These are phyloP conservation scores for Crithidia fasciculata DNA, from an alignment of 208 protist genomes.

Conservation along the genomic window DNA sequence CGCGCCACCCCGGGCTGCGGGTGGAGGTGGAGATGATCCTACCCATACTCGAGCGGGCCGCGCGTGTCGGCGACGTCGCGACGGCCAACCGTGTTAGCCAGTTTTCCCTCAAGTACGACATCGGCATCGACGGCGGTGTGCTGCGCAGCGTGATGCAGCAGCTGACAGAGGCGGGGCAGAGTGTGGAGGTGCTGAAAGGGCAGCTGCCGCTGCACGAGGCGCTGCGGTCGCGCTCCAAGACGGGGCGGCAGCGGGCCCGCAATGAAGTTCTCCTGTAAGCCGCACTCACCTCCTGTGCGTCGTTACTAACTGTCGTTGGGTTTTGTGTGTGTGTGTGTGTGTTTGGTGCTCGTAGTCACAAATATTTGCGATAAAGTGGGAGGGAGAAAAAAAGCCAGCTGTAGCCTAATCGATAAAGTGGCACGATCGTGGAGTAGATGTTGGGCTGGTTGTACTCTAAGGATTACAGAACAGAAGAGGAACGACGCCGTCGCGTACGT, in stretches of 20 bases:
- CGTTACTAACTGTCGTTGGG: not conserved
- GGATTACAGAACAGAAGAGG: no score
- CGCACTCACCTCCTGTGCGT: no score
- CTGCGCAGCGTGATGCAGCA: constrained; percentile 67
- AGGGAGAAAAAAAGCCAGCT: no score
- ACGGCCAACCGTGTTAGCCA: constrained; percentile 78
- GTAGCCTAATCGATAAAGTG: no score
- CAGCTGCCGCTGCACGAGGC: constrained; percentile 84
- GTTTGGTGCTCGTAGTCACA: no score
- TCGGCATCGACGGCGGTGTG: constrained; percentile 81
- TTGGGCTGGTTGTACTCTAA: no score
- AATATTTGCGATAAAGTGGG: no score
- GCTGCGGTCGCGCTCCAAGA: constrained; percentile 79
- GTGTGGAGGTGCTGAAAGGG: constrained; percentile 70
- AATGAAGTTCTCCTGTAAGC: constrained; percentile 55
- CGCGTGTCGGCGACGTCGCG: constrained; percentile 75
- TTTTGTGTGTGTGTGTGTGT: constrained; percentile 3
- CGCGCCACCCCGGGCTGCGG: constrained; percentile 58
- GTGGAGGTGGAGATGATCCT: constrained; percentile 91
- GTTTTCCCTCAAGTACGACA: constrained; percentile 82
- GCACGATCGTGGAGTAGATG: no score
- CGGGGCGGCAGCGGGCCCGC: constrained; percentile 66
- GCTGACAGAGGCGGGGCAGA: constrained; percentile 74
- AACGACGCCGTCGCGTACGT: no score
- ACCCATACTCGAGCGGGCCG: constrained; percentile 81